Base-by-base conservation (phyloP, 208 protist species). In the Crithidia sp. region DNA sequence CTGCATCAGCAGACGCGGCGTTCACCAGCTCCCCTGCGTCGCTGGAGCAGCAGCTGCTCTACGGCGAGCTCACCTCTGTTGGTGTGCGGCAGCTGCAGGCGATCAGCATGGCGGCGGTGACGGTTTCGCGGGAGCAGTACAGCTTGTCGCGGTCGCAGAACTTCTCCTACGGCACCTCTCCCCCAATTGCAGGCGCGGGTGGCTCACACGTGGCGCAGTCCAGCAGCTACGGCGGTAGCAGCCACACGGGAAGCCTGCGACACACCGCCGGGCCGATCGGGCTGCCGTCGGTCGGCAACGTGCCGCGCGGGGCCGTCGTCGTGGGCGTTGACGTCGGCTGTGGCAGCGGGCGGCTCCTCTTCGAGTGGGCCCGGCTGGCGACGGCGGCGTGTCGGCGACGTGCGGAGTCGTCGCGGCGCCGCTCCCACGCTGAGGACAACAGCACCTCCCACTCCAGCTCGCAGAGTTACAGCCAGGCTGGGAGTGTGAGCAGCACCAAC, bases 261-360 rank as follows among this genome's bases (percentile, higher is more conserved):
- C 16, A 50, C 62, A 17, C 54, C 13, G 28, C 19, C 8, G 49
- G 59, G 52, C 17, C 16, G 19, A 13, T 63, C 64, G 19, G 44
- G 40, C 40, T 57, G 49, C 49, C 56, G 58, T 13, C 12, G 14
- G 45, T 59, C 39, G 37, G 62, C 39, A 66, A 53, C 59, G 39
- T 61, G 16, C 64, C 67, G 55, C 60, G 43, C 17, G 81, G 76
- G 6, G 69, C 68, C 2, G 71, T 82, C 8, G 44, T 87, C 7
- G 72, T 90, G 47, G 72, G 63, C 16, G 69, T 91, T 53, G 89
- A 91, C 71, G 66, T 94, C 13, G 89, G 89, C 53, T 82, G 85
- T 72, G 89, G 89, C 17, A 90, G 81, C 7, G 89, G 89, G n/a
- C 90, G 88, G 53, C 52, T 91, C n/a, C 73, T 94, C 40, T 94